Evolutionary conservation across 768 basidiomycete genomes (phyloP), one percentile per base, ranked within the genome.

Genomic region (Chalciporus chontae): DNA sequence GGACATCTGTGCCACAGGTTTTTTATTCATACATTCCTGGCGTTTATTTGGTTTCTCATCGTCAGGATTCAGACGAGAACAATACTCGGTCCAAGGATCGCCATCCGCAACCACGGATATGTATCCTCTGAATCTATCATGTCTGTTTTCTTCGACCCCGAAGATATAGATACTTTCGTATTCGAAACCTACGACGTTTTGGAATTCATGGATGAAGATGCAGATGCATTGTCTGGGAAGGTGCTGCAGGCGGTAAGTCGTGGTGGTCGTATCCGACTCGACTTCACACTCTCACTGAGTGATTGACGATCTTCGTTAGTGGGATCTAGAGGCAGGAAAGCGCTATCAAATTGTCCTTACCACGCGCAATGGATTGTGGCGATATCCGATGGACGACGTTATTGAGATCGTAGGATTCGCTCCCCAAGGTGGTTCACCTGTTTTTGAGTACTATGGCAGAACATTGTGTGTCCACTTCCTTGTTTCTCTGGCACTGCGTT

Each of bases 301-400:
- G 26, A 41, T 24, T 19, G 17, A 7, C 6, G 18, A 23, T 4
- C 17, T 11, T 11, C 26, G 4, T 9, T 26, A 59, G 58, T 52
- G 47, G 52, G 42, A 51, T 3, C 17, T 51, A 14, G 23, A 58
- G 13, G 31, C 36, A n/a, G 57, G 57, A 15, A 32, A 37, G 17
- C 43, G 19, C 3, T 56, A 59, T 37, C 43, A 52, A 15, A 14
- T 53, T 5, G 46, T 51, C 11, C 0, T 61, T 5, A 60, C 55
- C 15, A 60, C 59, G 8, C 45, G 45, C 29, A 48, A 52, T 6
- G 59, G 59, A 6, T 37, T 54, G n/a, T 60, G 55, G 59, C 32
- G 58, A 13, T 56, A 60, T 27, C 34, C 41, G 6, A 19, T 60
- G 9, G 54, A 53, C 31, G 59, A 57, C 27, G 34, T 60, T 19